Conservation (phyloP, 2,329 filamentous ascomycete species). For the Aspergillus sp. region DNA sequence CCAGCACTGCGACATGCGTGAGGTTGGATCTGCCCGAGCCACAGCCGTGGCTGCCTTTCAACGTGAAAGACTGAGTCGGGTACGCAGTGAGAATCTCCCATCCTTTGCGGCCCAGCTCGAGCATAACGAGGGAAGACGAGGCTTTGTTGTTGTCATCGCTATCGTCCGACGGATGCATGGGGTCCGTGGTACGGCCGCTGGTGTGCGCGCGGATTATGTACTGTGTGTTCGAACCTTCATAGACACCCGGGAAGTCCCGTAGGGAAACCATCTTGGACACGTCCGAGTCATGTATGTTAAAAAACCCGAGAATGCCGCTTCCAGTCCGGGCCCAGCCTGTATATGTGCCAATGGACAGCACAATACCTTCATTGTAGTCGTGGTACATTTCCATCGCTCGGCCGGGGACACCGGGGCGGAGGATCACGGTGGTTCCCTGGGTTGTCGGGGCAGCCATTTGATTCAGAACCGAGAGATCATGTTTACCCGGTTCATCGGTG, state of each 20-base stretch:
- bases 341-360: constrained; percentile 74
- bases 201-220: constrained; percentile 70
- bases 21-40: constrained; percentile 30
- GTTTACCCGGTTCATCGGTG: constrained; percentile 77
- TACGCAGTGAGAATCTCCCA: constrained; percentile 79
- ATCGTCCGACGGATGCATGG: constrained; percentile 26
- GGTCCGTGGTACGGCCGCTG: constrained; percentile 50
- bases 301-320: constrained; percentile 70
- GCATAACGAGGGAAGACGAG: constrained; percentile 44
- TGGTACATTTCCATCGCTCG: constrained; percentile 66
- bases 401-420: constrained; percentile 68
- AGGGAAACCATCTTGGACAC: constrained; percentile 64
- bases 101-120: constrained; percentile 56
- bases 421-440: constrained; percentile 65
- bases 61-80: constrained; percentile 51
- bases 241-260: constrained; percentile 63
- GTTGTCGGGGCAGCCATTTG: constrained; percentile 73
- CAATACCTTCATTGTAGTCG: constrained; percentile 60
- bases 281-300: constrained; percentile 63
- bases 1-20: constrained; percentile 57
- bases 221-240: constrained; percentile 36
- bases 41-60: constrained; percentile 22
- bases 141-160: constrained; percentile 6
- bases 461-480: constrained; percentile 64
- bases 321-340: constrained; percentile 61